Conservation (phyloP, 1,284 basidiomycete genomes). For the Wallemia ichthyophaga region DNA sequence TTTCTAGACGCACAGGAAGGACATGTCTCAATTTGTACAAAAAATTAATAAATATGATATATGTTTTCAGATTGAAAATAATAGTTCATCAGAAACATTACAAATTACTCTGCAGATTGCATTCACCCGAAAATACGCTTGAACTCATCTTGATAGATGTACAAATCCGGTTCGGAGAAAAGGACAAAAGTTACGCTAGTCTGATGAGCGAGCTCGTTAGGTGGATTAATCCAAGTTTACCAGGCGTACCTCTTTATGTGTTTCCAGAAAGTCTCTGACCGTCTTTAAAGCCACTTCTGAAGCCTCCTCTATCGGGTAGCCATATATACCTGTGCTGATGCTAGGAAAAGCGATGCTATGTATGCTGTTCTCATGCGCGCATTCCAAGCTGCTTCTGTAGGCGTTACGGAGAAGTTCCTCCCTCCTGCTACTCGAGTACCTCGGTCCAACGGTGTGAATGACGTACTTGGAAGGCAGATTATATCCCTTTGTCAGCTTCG, state of each 20-base stretch:
- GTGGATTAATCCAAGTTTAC: constrained; percentile 14
- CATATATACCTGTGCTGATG: constrained; percentile 48
- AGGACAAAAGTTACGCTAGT: constrained; percentile 35
- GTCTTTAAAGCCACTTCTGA: constrained; percentile 34
- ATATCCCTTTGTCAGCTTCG: constrained; percentile 51
- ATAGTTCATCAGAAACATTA: too few relatives aligned
- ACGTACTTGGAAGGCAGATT: constrained; percentile 30
- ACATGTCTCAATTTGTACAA: too few relatives aligned
- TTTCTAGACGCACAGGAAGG: too few relatives aligned
- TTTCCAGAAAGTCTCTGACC: constrained; percentile 28
- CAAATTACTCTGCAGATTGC: too few relatives aligned
- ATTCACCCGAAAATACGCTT: too few relatives aligned
- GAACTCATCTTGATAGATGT: constrained; percentile 27
- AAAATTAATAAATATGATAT: too few relatives aligned
- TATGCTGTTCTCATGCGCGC: constrained; percentile 29
- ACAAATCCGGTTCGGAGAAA: constrained; percentile 31
- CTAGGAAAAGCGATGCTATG: constrained; percentile 44
- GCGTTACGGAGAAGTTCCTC: constrained; percentile 34
- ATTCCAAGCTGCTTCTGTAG: constrained; percentile 32
- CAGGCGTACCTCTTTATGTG: constrained; percentile 23
- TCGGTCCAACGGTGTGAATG: constrained; percentile 71
- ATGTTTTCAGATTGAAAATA: too few relatives aligned
- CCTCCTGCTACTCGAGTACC: constrained; percentile 27
- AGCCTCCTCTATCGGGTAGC: constrained; percentile 41
- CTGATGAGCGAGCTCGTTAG: neutral